phyloP scores from a whole-genome alignment of 805 yeast species.

The Candida insectorum region DNA sequence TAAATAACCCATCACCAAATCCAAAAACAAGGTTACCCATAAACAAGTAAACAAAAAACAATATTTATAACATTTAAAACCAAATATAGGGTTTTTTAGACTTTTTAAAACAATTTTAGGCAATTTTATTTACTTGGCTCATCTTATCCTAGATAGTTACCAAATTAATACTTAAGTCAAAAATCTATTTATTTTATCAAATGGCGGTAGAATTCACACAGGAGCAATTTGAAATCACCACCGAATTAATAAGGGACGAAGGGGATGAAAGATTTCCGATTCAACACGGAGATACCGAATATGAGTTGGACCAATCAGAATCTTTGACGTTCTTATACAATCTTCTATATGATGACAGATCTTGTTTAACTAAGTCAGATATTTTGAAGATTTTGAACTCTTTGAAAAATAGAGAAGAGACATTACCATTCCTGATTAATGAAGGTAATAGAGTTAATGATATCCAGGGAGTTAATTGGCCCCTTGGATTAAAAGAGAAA shows the following conservation, averaged over 20 bases:
- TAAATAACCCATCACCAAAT: no score
- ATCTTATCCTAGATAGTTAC: no score
- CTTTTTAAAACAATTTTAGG: no score
- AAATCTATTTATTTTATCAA: no score
- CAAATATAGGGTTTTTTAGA: no score
- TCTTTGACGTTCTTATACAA: conserved; percentile 39
- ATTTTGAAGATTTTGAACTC: conserved; percentile 33
- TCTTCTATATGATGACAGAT: conserved; percentile 33
- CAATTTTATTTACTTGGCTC: no score
- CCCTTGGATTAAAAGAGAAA: conserved; percentile 26
- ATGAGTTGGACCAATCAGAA: conserved; percentile 39
- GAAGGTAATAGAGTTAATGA: conserved; percentile 13
- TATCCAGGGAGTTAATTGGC: conserved; percentile 38
- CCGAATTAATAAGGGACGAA: conserved; percentile 2
- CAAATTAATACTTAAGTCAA: no score
- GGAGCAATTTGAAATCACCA: conserved; percentile 5
- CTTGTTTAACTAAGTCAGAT: conserved; percentile 31
- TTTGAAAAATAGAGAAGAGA: conserved; percentile 33
- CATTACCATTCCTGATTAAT: conserved; percentile 25
- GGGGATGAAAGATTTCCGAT: neutral
- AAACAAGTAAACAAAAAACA: no score
- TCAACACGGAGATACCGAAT: conserved; percentile 19
- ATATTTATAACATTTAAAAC: no score
- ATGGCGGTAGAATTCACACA: conserved; percentile 9
- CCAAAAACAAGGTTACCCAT: no score